Evolutionary conservation across 352 stramenopile species (phyloP).

Genomic region (Globisporangium iwayamae): DNA sequence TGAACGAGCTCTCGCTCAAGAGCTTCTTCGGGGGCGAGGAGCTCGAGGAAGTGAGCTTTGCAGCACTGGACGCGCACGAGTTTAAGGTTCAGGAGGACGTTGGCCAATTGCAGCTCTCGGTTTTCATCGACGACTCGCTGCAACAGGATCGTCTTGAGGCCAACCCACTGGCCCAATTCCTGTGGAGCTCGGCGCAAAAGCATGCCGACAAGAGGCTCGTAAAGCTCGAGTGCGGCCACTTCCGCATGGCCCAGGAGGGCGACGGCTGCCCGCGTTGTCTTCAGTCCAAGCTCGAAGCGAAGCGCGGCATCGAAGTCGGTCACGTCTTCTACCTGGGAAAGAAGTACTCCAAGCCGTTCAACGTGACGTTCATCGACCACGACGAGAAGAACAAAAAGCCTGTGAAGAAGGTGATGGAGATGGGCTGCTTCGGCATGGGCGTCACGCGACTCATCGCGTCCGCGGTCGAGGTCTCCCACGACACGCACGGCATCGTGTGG

Average conservation of each 20-base stretch:
- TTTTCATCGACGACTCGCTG: conserved; percentile 77
- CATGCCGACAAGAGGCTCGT: conserved; percentile 9
- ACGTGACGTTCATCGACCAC: conserved; percentile 43
- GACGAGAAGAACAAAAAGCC: conserved; percentile 33
- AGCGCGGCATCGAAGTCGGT: conserved; percentile 86
- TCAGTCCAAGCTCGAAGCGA: conserved; percentile 46
- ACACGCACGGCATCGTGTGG: conserved; percentile 80
- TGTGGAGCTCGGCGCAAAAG: neutral
- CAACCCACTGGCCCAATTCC: neutral
- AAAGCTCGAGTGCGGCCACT: conserved; percentile 40
- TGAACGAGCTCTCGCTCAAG: conserved; percentile 73
- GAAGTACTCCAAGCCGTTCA: conserved; percentile 86
- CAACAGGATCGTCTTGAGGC: neutral
- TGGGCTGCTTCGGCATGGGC: conserved; percentile 89
- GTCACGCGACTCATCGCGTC: conserved; percentile 79
- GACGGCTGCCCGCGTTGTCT: conserved; percentile 63
- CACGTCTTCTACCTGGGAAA: conserved; percentile 89
- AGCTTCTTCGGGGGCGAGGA: conserved; percentile 62
- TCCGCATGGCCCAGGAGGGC: conserved; percentile 58
- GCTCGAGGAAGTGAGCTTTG: conserved; percentile 32
- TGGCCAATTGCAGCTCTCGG: conserved; percentile 21
- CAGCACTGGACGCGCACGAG: conserved; percentile 16
- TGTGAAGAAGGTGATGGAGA: conserved; percentile 65
- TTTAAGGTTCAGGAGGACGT: conserved; percentile 14
- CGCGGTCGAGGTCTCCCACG: conserved; percentile 75